Evolutionary conservation across 2,329 filamentous ascomycete genomes (phyloP), one percentile per base, ranked within the genome.

Genomic region (Raffaelea arxii): DNA sequence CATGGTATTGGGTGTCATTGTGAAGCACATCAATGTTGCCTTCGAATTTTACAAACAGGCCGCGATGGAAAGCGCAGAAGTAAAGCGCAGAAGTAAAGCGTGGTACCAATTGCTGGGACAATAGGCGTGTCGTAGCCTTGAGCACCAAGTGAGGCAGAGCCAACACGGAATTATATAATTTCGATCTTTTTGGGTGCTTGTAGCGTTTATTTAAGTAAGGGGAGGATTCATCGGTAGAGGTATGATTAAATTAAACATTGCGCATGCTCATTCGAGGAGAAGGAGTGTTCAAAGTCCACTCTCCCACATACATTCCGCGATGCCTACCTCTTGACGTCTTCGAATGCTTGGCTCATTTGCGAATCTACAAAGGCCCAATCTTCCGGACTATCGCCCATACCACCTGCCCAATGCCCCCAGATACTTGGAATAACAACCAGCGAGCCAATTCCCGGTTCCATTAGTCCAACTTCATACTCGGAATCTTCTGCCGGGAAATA

Each of bases 401-500:
- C 47, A 16, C 43, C 47, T 19, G 43, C 47, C 16, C 41, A n/a
- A 35, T 49, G 47, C 19, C 47, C 47, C 47, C 47, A 49, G 12
- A 49, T 35, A 19, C 25, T 49, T 10, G 41, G 37, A 32, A 49
- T 49, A 18, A 46, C 38, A 19, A n/a, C 22, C 25, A 49, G 27
- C 19, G 32, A 25, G 24, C 47, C 47, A 6, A 27, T 18, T 10
- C 40, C 40, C 16, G 41, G 37, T 30, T 22, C 16, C 43, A 49
- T 24, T 14, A 43, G 11, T 19, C 75, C 42, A 60, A 90, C 81
- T 56, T 91, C 86, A 49, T 82, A 80, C 56, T 84, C 77, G 0
- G 82, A 88, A 54, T 90, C 86, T 56, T 90, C 85, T 0, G 84
- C 84, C 46, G 86, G 84, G 54, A 91, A 91, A 58, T 91, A 91